phyloP scores from a whole-genome alignment of 164 flowering plant genomes.

The Berberis thunbergii region DNA sequence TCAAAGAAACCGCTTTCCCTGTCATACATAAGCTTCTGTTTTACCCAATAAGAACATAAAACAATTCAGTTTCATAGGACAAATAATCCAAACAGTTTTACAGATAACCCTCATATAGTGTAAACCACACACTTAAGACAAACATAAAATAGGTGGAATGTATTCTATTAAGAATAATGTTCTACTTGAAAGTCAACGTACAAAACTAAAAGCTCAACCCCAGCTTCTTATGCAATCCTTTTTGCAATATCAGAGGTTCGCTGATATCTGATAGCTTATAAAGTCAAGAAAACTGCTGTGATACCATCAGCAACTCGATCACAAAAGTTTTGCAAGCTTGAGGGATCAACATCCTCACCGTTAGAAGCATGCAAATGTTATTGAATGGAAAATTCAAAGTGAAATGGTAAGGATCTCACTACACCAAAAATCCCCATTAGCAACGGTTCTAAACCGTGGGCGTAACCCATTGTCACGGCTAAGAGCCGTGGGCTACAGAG shows the following conservation, averaged over 20 bases:
- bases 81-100: too few species aligned
- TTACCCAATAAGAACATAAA: conserved; percentile 6
- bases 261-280: conserved; percentile 84
- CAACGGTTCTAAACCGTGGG: too few species aligned
- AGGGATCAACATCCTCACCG: conserved; percentile 45
- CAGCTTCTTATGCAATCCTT: conserved; percentile 81
- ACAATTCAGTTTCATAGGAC: conserved; percentile 2
- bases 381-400: conserved; percentile 56
- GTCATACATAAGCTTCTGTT: conserved; percentile 93
- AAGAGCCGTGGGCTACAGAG: too few species aligned
- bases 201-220: conserved; percentile 34
- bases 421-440: too few species aligned
- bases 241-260: conserved; percentile 88
- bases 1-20: conserved; percentile 95
- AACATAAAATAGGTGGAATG: too few species aligned
- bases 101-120: too few species aligned
- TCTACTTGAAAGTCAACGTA: neutral
- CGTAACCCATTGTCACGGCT: too few species aligned
- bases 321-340: conserved; percentile 60
- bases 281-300: conserved; percentile 73
- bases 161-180: too few species aligned
- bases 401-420: conserved; percentile 66
- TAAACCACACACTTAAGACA: too few species aligned
- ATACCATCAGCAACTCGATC: conserved; percentile 90
- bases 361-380: conserved; percentile 89